Evolutionary conservation across 129 eudicot species (phyloP).

Genomic region (Calendula officinalis): DNA sequence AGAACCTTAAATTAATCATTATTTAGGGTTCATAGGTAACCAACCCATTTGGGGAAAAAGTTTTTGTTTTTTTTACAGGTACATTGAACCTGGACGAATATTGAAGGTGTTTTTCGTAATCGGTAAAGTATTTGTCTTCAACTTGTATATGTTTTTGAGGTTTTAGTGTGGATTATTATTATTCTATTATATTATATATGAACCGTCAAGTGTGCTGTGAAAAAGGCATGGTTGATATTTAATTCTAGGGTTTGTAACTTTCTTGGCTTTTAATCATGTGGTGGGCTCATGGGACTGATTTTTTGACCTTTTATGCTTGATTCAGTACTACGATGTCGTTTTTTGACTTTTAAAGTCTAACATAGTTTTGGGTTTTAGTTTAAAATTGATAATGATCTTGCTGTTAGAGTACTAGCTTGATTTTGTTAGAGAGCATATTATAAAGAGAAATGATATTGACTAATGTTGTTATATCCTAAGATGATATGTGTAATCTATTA

Average conservation of each 20-base stretch:
- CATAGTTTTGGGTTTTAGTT: background rate
- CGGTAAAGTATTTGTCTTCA: conserved; percentile 22
- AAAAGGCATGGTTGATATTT: conserved; percentile 18
- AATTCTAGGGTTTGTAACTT: conserved; percentile 3
- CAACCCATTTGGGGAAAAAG: conserved; percentile 10
- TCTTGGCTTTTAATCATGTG: conserved; percentile 18
- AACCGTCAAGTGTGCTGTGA: conserved; percentile 43
- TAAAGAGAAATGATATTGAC: no score
- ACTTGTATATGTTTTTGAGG: conserved; percentile 14
- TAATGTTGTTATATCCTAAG: no score
- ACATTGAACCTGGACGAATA: conserved; percentile 44
- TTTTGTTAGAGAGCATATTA: no score
- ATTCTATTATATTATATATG: background rate
- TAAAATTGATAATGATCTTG: background rate
- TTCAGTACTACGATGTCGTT: conserved; percentile 13
- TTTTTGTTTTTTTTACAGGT: conserved; percentile 15
- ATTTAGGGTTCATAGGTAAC: conserved; percentile 17
- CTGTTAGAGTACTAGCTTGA: background rate
- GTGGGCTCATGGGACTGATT: conserved; percentile 1
- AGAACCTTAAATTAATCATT: conserved; percentile 18
- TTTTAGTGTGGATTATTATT: conserved; percentile 2
- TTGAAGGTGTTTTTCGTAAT: conserved; percentile 4
- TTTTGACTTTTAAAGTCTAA: conserved; percentile 13
- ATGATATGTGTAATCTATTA: no score
- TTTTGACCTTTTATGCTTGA: conserved; percentile 10